phyloP scores from a whole-genome alignment of 2,329 filamentous ascomycete species.

The Metarhizium robertsii region DNA sequence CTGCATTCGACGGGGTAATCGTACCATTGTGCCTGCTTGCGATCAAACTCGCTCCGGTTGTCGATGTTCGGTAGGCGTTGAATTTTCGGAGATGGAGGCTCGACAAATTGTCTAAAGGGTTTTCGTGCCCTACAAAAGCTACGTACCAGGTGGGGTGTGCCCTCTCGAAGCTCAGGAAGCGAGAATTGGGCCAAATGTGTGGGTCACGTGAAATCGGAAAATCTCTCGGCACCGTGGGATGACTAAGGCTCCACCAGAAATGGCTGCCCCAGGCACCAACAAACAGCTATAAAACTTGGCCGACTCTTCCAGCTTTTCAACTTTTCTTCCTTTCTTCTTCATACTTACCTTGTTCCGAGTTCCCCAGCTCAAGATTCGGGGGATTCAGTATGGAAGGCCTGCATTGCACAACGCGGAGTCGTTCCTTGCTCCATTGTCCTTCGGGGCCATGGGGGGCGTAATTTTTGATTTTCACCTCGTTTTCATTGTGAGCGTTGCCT shows the following conservation, averaged over 20 bases:
- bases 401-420: conserved; percentile 48
- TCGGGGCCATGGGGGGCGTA: conserved; percentile 44
- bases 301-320: conserved; percentile 7
- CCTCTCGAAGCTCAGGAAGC: conserved; percentile 5
- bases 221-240: conserved; percentile 3
- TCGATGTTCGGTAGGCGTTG: conserved; percentile 31
- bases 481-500: conserved; percentile 36
- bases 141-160: conserved; percentile 24
- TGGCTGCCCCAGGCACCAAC: conserved; percentile 15
- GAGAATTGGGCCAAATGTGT: conserved; percentile 10
- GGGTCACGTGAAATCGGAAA: conserved; percentile 18
- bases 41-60: conserved; percentile 38
- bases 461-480: conserved; percentile 40
- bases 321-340: conserved; percentile 31
- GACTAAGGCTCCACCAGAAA: conserved; percentile 2
- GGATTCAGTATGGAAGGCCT: conserved; percentile 36
- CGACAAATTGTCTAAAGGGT: conserved; percentile 32
- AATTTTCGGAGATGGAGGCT: conserved; percentile 28
- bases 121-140: conserved; percentile 30
- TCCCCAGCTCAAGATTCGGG: conserved; percentile 36
- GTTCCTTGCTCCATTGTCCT: conserved; percentile 40
- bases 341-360: conserved; percentile 45
- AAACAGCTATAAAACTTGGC: conserved; percentile 24
- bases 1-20: conserved; percentile 16
- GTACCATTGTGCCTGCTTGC: conserved; percentile 47